A percentile compares a stretch with the other conserved stretches of the same genome.
phyloP scores from a whole-genome alignment of 345 rosid species.

The Dovyalis caffra region DNA sequence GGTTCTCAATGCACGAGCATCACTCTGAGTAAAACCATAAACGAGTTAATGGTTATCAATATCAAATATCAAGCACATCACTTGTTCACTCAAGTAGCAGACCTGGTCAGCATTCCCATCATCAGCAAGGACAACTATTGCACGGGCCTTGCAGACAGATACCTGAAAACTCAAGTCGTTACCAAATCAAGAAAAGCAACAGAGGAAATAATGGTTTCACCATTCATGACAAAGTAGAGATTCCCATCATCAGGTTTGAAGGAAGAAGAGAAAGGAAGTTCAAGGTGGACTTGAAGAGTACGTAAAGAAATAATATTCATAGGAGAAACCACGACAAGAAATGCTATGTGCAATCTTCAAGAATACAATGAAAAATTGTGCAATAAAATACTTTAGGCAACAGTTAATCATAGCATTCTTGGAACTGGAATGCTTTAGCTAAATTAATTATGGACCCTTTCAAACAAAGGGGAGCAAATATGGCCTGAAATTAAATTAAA shows the following conservation, averaged over 20 bases:
- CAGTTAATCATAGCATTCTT: neutral
- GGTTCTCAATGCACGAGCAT: conserved; percentile 77
- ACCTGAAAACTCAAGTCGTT: conserved; percentile 39
- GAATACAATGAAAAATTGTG: neutral
- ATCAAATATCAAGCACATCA: conserved; percentile 14
- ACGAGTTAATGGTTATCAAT: conserved; percentile 18
- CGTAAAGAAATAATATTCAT: neutral
- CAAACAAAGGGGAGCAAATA: neutral
- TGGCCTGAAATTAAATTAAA: neutral
- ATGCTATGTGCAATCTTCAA: neutral
- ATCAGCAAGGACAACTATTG: conserved; percentile 68
- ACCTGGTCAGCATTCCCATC: conserved; percentile 91
- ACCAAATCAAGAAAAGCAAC: conserved; percentile 9
- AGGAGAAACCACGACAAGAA: neutral
- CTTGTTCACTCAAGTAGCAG: conserved; percentile 20
- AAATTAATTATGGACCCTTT: neutral
- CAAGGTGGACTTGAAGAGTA: neutral
- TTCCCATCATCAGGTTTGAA: neutral
- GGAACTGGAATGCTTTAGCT: neutral
- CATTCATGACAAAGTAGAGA: conserved; percentile 5
- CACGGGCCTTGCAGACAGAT: conserved; percentile 75
- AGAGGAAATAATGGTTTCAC: conserved; percentile 4
- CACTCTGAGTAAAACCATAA: conserved; percentile 49
- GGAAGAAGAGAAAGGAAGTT: neutral
- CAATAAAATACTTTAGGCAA: neutral